Base-by-base conservation (phyloP, 2,329 filamentous ascomycete genomes). In the Fusarium acutatum region DNA sequence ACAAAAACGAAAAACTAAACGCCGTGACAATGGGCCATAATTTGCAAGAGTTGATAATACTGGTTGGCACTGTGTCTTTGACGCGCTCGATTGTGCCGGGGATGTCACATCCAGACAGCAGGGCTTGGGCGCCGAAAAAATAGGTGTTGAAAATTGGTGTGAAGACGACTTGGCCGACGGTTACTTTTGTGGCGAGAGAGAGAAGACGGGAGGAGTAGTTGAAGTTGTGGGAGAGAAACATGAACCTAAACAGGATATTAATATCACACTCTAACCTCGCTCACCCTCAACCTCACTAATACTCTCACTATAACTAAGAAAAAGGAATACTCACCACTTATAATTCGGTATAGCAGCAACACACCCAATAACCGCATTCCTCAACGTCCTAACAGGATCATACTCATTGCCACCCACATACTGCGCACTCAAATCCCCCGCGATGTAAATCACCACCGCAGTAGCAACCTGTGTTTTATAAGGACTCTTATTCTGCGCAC, bases 21-120 rank as follows among this genome's bases (percentile, higher is more conserved):
- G 94, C 94, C 20, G 93, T 97, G 22, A 97, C 92, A 1, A 90
- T 90, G 0, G 95, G 96, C 95, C 95, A 98, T 30, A 98, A 82
- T 84, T 97, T 97, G 81, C 91, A 91, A 68, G 92, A 93, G 81
- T 96, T 97, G 79, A 90, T 81, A 79, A 94, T 90, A 79, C 92
- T 95, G 30, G 88, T 86, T 1, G 95, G 94, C 0, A 97, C 92
- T 0, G 95, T 95, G 66, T 90, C 86, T 74, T 88, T 88, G 67
- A 98, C 87, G 59, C 94, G 90, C 76, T 93, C 90, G 81, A 89
- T 88, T 3, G 92, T 89, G 62, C 94, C 92, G 12, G 83, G 79
- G 4, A 91, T 79, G 0, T 86, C 87, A 34, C 92, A 91, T 41
- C 94, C 95, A 0, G 90, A 88, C 5, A 97, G 85, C 8, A 95